Percentiles rank a stretch among this genome's conserved stretches.
Evolutionary conservation across 306 rosid genomes (phyloP).

Genomic region (Gynostemma pentaphyllum): DNA sequence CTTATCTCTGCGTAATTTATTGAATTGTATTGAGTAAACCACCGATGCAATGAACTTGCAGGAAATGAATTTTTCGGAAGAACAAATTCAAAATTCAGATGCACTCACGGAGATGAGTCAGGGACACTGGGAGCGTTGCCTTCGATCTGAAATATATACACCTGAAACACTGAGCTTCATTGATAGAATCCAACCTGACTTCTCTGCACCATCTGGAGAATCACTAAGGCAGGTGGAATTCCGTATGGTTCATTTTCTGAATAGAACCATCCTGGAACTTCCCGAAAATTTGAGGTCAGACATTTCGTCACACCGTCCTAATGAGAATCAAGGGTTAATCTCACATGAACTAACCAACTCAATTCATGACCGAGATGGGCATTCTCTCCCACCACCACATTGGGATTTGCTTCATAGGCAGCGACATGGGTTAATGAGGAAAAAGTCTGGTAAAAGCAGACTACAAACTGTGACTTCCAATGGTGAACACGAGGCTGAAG

Average conservation of each 20-base stretch:
- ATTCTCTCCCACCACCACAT: slow-evolving; percentile 36
- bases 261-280: slow-evolving; percentile 55
- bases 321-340: slow-evolving; percentile 43
- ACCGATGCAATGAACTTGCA: slow-evolving; percentile 15
- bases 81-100: slow-evolving; percentile 66
- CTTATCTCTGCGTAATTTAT: background rate
- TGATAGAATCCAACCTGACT: slow-evolving; percentile 83
- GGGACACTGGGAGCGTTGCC: slow-evolving; percentile 96
- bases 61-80: slow-evolving; percentile 65
- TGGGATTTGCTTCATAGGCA: slow-evolving; percentile 64
- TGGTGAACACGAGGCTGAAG: slow-evolving; percentile 66
- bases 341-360: slow-evolving; percentile 53
- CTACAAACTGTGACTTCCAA: slow-evolving; percentile 72
- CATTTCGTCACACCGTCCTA: slow-evolving; percentile 37
- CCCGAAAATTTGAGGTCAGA: slow-evolving; percentile 65
- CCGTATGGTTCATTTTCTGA: slow-evolving; percentile 70
- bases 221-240: slow-evolving; percentile 90
- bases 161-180: slow-evolving; percentile 56
- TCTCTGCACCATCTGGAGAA: slow-evolving; percentile 86
- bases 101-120: slow-evolving; percentile 84
- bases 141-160: slow-evolving; percentile 73
- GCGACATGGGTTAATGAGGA: slow-evolving; percentile 59
- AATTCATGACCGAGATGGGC: slow-evolving; percentile 55
- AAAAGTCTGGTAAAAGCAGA: slow-evolving; percentile 90
- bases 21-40: background rate